These are phyloP conservation scores for Suillus occidentalis DNA, from an alignment of 768 basidiomycete genomes.

Conservation along the genomic window DNA sequence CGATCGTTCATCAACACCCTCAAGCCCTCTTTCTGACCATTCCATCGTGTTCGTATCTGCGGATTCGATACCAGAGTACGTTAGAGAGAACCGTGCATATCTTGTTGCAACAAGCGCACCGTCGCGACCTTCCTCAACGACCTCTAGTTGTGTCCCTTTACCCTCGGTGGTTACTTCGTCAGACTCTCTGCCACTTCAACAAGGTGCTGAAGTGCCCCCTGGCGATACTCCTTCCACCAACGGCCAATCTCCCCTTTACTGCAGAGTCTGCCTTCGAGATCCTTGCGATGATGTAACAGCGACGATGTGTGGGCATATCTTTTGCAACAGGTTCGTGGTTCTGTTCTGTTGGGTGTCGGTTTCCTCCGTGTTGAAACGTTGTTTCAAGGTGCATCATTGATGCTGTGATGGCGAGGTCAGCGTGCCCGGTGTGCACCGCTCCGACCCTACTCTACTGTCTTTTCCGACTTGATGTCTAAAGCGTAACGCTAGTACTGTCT, in stretches of 20 bases:
- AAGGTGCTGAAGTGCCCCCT: not conserved
- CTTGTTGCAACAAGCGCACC: constrained; percentile 30
- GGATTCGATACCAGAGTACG: constrained; percentile 30
- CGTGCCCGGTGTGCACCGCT: constrained; percentile 53
- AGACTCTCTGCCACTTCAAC: constrained; percentile 17
- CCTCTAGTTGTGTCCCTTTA: constrained; percentile 17
- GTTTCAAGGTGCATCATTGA: constrained; percentile 51
- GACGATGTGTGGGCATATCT: constrained; percentile 64
- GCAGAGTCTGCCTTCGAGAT: constrained; percentile 49
- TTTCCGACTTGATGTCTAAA: constrained; percentile 48
- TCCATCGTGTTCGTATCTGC: constrained; percentile 32
- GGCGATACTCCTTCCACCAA: not conserved
- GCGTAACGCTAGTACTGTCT: not conserved
- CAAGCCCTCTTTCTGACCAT: constrained; percentile 16
- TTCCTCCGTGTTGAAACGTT: constrained; percentile 5
- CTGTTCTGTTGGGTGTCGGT: not conserved
- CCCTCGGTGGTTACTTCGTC: constrained; percentile 25
- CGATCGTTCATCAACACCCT: not conserved
- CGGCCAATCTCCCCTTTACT: constrained; percentile 37
- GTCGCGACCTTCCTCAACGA: constrained; percentile 20
- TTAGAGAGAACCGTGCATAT: constrained; percentile 31
- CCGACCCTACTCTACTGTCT: constrained; percentile 56
- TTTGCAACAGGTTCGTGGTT: constrained; percentile 51
- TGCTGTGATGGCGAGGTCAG: constrained; percentile 43
- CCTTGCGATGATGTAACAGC: constrained; percentile 54